These are phyloP conservation scores for Aphanomyces cochlioides DNA, from an alignment of 352 stramenopile species.

Conservation along the genomic window DNA sequence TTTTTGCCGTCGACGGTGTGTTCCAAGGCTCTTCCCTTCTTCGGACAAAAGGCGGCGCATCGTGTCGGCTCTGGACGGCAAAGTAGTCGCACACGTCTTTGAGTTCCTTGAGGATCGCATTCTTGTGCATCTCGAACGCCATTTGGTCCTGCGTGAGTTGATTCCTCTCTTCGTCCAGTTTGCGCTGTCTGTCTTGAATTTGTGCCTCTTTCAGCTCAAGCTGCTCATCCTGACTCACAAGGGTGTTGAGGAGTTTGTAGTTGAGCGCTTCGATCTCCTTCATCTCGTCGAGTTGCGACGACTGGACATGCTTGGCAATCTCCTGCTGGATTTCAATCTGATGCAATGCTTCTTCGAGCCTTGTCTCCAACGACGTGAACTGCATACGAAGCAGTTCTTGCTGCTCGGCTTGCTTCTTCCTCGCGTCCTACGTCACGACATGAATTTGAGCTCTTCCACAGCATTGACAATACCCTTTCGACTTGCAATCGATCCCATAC, in stretches of 20 bases:
- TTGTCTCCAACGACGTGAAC: neutral
- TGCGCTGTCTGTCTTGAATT: neutral
- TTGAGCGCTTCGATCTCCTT: conserved; percentile 18
- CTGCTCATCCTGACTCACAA: conserved; percentile 2
- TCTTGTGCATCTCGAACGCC: conserved; percentile 18
- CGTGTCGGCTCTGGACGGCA: neutral
- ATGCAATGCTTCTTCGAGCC: neutral
- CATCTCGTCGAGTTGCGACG: neutral
- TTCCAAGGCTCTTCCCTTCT: too few relatives aligned
- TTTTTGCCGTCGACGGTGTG: neutral
- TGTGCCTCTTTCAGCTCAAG: conserved; percentile 7
- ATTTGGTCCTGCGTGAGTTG: neutral
- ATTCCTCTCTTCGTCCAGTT: neutral
- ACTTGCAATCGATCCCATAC: neutral
- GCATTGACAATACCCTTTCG: neutral
- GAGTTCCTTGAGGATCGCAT: conserved; percentile 7
- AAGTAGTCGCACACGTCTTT: conserved; percentile 22
- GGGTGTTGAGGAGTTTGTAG: conserved; percentile 14
- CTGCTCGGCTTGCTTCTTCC: neutral
- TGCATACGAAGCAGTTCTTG: conserved; percentile 7
- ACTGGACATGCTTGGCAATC: conserved; percentile 6
- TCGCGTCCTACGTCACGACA: neutral
- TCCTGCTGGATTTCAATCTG: conserved; percentile 3
- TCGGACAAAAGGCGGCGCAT: too few relatives aligned
- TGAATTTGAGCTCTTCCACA: neutral